Base-by-base conservation (phyloP, 2,329 filamentous ascomycete genomes). In the Claviceps cyperi region DNA sequence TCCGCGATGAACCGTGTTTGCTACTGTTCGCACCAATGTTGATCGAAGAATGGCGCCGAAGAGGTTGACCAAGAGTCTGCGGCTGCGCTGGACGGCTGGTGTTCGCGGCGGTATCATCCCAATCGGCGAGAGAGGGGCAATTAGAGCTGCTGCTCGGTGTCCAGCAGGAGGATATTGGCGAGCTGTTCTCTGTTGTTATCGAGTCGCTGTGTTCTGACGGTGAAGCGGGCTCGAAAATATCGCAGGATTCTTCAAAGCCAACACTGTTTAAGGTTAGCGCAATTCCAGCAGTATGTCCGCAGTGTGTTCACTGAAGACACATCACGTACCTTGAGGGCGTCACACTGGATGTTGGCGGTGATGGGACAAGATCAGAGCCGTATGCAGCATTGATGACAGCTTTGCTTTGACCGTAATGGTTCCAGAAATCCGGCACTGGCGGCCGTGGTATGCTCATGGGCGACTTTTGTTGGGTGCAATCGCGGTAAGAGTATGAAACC, bases 401-500 rank as follows among this genome's bases (percentile, higher is more conserved):
- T 40, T 41, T 19, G 28, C 28, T 28, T 21, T 14, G 47, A n/a
- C 38, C 28, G 3, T 36, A 39, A 39, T 48, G 47, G 5, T 48
- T 43, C 47, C 47, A 48, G 24, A 35, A 43, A 43, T 48, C 32
- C 3, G 47, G 47, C 17, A 48, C 39, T 13, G 47, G 47, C 24
- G 39, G 39, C 28, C 32, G 21, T 36, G 39, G 14, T n/a, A 28
- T 36, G 14, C 13, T 5, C 32, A 24, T 17, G 15, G 5, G 38
- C 2, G 24, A 4, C 17, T 17, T 36, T 5, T 9, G 24, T 9
- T 35, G 38, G 6, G 28, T 35, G 9, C 19, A 6, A n/a, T 32
- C 13, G 39, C 47, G 15, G 17, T 48, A 19, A 11, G 24, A 13
- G 19, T 43, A 43, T 11, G 24, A 36, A 13, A 17, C 39, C 38